Conservation (phyloP, 768 basidiomycete genomes). For the Podaxis carcinomalis region DNA sequence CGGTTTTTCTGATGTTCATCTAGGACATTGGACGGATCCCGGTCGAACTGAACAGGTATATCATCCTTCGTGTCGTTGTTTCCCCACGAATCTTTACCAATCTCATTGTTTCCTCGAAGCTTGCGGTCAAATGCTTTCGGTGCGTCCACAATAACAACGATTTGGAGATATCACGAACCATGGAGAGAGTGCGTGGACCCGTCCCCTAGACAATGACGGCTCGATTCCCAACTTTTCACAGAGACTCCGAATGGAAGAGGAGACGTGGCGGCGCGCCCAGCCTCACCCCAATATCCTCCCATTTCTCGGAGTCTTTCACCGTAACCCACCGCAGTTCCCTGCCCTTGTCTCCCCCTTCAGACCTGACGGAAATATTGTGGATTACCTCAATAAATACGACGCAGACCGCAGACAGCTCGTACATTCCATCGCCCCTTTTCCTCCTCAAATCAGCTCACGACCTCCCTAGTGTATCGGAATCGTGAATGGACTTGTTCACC, state of each 20-base stretch:
- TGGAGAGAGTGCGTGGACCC: not conserved
- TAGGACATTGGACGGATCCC: not conserved
- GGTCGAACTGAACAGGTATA: not conserved
- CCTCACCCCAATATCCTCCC: conserved; percentile 2
- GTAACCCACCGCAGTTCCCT: not conserved
- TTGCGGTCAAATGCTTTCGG: conserved; percentile 4
- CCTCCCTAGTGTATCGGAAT: not conserved
- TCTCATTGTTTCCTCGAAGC: not conserved
- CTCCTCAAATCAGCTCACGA: not conserved
- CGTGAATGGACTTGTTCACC: not conserved
- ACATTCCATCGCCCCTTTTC: too few species aligned
- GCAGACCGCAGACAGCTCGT: not conserved
- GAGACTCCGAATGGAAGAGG: not conserved
- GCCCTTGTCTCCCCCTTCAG: conserved; percentile 6
- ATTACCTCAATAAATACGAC: not conserved
- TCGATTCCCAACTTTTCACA: not conserved
- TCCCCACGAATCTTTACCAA: not conserved
- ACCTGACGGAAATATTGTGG: not conserved
- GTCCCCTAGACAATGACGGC: not conserved
- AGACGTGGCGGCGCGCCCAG: not conserved
- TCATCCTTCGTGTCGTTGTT: too few species aligned
- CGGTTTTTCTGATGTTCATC: conserved; percentile 3
- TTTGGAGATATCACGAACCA: not conserved
- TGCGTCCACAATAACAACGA: not conserved
- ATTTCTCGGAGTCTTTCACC: not conserved